Percentiles rank a stretch among this genome's conserved stretches.
phyloP scores from a whole-genome alignment of 306 rosid genomes.

The Lupinus albus region DNA sequence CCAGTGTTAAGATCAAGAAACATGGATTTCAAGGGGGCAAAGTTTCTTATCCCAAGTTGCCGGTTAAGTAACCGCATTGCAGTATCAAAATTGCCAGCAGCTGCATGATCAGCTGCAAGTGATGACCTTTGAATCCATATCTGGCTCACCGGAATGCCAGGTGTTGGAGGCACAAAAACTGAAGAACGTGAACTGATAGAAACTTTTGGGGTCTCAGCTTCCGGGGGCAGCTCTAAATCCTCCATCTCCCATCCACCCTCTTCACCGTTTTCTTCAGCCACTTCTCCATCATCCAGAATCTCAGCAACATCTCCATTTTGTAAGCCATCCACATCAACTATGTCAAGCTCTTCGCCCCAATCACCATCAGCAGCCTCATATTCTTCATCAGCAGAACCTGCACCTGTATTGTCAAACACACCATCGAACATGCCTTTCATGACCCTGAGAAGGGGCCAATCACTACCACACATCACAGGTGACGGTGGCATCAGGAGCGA shows the following conservation, averaged over 20 bases:
- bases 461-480: slow-evolving; percentile 77
- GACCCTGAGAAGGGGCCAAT: slow-evolving; percentile 96
- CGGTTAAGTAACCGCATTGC: slow-evolving; percentile 87
- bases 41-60: slow-evolving; percentile 86
- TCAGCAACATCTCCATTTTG: slow-evolving; percentile 68
- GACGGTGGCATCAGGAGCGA: slow-evolving; percentile 71
- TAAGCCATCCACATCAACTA: slow-evolving; percentile 68
- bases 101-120: slow-evolving; percentile 96
- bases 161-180: slow-evolving; percentile 78
- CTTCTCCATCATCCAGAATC: slow-evolving; percentile 69
- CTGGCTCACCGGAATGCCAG: slow-evolving; percentile 88
- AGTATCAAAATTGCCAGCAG: slow-evolving; percentile 93
- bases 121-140: slow-evolving; percentile 89
- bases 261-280: slow-evolving; percentile 72
- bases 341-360: slow-evolving; percentile 81
- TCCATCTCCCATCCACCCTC: slow-evolving; percentile 96
- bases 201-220: slow-evolving; percentile 74
- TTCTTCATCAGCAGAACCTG: slow-evolving; percentile 56
- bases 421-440: slow-evolving; percentile 86
- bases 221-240: slow-evolving; percentile 85
- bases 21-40: slow-evolving; percentile 71
- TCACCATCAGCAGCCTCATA: slow-evolving; percentile 69
- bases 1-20: slow-evolving; percentile 81
- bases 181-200: slow-evolving; percentile 57
- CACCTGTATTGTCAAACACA: slow-evolving; percentile 62